Evolutionary conservation across 1,284 basidiomycete species (phyloP), one percentile per base, ranked within the genome.

Genomic region (Papiliotrema terrestris): DNA sequence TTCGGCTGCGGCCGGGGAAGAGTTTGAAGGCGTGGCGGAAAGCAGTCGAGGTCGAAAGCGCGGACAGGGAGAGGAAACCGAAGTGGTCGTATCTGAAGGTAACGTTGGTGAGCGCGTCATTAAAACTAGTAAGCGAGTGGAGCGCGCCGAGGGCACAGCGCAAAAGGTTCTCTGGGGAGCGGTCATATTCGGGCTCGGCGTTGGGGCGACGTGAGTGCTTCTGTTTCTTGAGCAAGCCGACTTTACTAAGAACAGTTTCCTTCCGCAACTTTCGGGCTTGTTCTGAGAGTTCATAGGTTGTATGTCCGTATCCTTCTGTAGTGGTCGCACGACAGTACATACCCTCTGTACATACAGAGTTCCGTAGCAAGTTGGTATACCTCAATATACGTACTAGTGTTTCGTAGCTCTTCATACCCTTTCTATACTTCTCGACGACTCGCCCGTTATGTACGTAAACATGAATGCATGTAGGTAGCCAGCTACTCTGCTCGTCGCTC

Each of bases 131-230:
- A 68, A 65, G 55, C 60, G 73, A 17, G 60, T 74, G 14, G 66
- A 71, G 42, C 52, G 61, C 29, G 52, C 39, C 14, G 67, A 52
- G 3, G 64, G 51, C 52, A 64, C 67, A 4, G 66, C 59, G 44
- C 66, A 69, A 58, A 65, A 67, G 54, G 66, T 70, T 2, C 69
- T 71, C 20, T 75, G 69, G 67, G 75, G 75, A 22, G 68, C 70
- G 9, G 51, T 72, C 35, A 65, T 76, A 44, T 73, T 78, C 46
- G 70, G 71, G 15, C 54, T 77, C 20, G 76, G 76, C 5, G 63
- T 73, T 8, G 71, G 68, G 17, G 73, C 69, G 19, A 57, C 71
- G 71, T 73, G 49, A 63, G 72, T 70, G 3, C 29, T 32, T 49
- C 38, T 13, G 17, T 23, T 19, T 15, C 15, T 23, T 47, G 20